These are phyloP conservation scores for Ogataea dorogensis DNA, from an alignment of 805 yeast species.

Conservation along the genomic window DNA sequence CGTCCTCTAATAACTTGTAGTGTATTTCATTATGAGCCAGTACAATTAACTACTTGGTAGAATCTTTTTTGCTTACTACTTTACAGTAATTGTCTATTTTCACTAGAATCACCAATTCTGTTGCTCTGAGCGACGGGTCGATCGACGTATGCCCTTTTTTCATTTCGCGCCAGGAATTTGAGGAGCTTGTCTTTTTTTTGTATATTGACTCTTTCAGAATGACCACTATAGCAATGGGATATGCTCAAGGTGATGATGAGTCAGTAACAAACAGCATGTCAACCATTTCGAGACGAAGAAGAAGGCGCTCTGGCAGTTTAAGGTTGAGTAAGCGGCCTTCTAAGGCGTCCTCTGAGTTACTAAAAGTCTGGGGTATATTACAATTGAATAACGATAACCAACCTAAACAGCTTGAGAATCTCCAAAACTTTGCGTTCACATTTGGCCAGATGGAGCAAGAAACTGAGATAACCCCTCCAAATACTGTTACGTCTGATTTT, in stretches of 20 bases:
- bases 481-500: conserved; percentile 1
- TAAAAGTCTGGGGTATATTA: conserved; percentile 16
- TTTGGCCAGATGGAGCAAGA: conserved; percentile 6
- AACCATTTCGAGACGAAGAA: conserved; percentile 14
- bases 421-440: conserved; percentile 5
- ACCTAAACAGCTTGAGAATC: conserved; percentile 1
- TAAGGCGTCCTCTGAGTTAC: conserved; percentile 8
- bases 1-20: too few species aligned
- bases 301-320: conserved; percentile 20
- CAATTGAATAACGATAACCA: conserved; percentile 8
- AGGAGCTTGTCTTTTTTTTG: conserved; percentile 4
- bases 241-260: conserved; percentile 10
- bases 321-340: conserved; percentile 11
- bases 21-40: too few species aligned
- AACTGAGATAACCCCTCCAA: neutral
- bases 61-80: too few species aligned
- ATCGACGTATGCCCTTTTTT: conserved; percentile 8
- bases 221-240: neutral
- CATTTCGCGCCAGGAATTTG: conserved; percentile 11
- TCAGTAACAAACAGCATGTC: conserved; percentile 19
- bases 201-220: conserved; percentile 3
- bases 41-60: too few species aligned
- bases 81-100: too few species aligned
- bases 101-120: neutral
- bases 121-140: conserved; percentile 8